Evolutionary conservation across 1,284 basidiomycete species (phyloP), one percentile per base, ranked within the genome.

Genomic region (Grifola frondosa): DNA sequence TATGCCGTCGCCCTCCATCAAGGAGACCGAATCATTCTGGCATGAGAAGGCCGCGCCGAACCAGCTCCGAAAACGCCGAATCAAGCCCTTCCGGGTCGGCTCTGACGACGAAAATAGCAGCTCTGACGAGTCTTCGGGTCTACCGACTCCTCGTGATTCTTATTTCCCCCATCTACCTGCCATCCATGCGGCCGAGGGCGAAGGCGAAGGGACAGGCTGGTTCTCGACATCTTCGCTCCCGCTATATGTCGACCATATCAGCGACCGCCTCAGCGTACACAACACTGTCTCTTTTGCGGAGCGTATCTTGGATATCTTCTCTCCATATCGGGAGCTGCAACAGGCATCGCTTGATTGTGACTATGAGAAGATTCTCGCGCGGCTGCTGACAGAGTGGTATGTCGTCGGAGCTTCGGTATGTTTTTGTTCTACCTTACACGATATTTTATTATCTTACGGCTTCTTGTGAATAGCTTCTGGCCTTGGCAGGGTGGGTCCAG

Each of bases 321-420:
- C 81, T 0, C 66, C 75, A 34, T 84, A 83, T 44, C 62, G 64
- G 2, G 77, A 80, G 39, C 60, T 86, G 37, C 65, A 68, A 30
- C 63, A 69, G 24, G 81, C 80, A 1, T 49, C 45, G 3, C 49
- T 61, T 1, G 76, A 78, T 40, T 70, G 70, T 0, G 70, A 81
- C 4, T 80, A 70, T 40, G 77, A 80, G 40, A 58, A 57, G 15
- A 59, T 80, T 5, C 69, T 65, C 6, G 46, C 30, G 7, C 46
- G 57, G 29, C 47, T 67, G 2, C 36, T 62, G 37, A 56, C 58
- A 9, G 66, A 68, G 54, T 68, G 66, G 66, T 63, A 64, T 30
- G 60, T 61, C 10, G 54, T 61, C 12, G 64, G 63, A 6, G 64
- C 54, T n/a, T 62, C 60, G 39, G 61, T 67, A 37, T 37, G 62